phyloP scores from a whole-genome alignment of 495 filamentous ascomycete genomes.

The Mycothermus thermophilus region DNA sequence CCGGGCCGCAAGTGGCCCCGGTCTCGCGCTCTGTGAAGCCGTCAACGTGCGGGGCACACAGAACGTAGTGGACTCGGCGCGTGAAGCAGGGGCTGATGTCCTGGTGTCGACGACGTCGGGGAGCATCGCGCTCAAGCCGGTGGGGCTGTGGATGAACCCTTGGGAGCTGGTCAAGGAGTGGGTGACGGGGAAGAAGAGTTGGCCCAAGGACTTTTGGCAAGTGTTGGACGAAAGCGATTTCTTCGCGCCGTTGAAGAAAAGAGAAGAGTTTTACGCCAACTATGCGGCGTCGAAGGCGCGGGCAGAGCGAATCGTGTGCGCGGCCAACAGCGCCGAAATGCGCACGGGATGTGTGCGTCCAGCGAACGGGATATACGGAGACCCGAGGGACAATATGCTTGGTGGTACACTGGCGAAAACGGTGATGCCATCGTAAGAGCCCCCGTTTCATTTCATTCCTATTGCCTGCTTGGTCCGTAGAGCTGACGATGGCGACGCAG shows the following conservation, averaged over 20 bases:
- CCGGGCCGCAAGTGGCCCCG: conserved; percentile 22
- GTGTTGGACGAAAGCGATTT: conserved; percentile 33
- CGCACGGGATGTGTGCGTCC: conserved; percentile 45
- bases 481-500: conserved; percentile 16
- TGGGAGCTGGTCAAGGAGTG: conserved; percentile 23
- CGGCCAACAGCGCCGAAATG: conserved; percentile 29
- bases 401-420: conserved; percentile 25
- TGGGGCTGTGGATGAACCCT: conserved; percentile 36
- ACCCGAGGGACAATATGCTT: conserved; percentile 39
- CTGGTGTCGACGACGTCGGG: conserved; percentile 48
- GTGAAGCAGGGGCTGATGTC: conserved; percentile 33
- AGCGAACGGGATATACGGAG: conserved; percentile 45
- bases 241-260: conserved; percentile 24
- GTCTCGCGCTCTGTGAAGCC: conserved; percentile 25
- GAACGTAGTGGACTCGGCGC: conserved; percentile 41
- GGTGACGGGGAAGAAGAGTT: too few relatives aligned
- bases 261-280: conserved; percentile 43
- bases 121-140: conserved; percentile 34
- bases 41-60: conserved; percentile 47
- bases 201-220: conserved; percentile 32
- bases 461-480: neutral
- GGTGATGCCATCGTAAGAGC: conserved; percentile 32
- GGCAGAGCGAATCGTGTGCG: conserved; percentile 39
- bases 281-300: conserved; percentile 41
- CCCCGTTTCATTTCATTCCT: neutral